Base-by-base conservation (phyloP, 2,329 filamentous ascomycete species). In the Nothomitra cinnamomea region DNA sequence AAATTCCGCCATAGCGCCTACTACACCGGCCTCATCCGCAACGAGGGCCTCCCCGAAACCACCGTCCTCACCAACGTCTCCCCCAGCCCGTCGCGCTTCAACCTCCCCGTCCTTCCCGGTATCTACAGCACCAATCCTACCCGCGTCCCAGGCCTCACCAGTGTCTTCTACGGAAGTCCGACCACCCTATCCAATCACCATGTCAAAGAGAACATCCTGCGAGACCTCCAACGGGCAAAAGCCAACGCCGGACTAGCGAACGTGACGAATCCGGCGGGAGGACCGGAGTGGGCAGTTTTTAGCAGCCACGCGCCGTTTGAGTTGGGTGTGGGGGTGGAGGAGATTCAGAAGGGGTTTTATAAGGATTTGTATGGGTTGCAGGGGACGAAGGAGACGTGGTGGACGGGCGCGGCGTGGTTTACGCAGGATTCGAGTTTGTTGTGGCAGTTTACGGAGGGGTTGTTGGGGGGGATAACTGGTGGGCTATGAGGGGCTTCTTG, bases 371-470 rank as follows among this genome's bases (percentile, higher is more conserved):
- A 69, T 40, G 62, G 59, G 0, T 59, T 71, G 21, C 68, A 72
- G 59, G 69, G 69, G 1, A 56, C 61, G 35, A 58, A 61, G 8
- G 64, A 61, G n/a, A 72, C 69, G 1, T 72, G 62, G 59, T 71
- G 66, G 53, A 69, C 70, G 0, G 69, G 67, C 0, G 66, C 56
- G 10, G 53, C 56, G 1, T 57, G 62, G 7, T 32, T n/a, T 3
- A 41, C 51, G 22, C 51, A 54, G 45, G 41, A 50, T 25, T 43
- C 43, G 19, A 13, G 8, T 7, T 15, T 10, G 43, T 13, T 47
- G 21, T 47, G 43, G 43, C 2, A 47, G 19, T 47, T 47, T 12
- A 47, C 43, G 2, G 43, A 47, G 21, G 21, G 21, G 19, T 8
- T 47, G 5, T n/a, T n/a, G n/a, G n/a, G n/a, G n/a, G n/a, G n/a